Base-by-base conservation (phyloP, 306 rosid species). In the Dalbergia cultrata region DNA sequence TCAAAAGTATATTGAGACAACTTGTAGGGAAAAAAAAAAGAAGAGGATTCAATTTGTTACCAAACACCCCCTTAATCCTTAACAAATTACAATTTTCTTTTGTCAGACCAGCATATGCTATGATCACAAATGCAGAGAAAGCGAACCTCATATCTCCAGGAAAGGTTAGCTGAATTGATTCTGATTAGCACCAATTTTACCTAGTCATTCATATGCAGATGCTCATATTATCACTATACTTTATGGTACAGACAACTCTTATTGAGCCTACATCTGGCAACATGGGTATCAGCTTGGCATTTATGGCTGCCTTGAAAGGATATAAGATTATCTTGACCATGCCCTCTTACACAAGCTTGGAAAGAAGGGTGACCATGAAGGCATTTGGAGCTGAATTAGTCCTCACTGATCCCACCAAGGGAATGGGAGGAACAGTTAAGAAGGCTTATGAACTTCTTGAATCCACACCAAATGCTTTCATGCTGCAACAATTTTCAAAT, bases 221-320 rank as follows among this genome's bases (percentile, higher is more conserved):
- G 21, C 72, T 72, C 1, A 62, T 17, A 68, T 37, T 61, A 26
- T 26, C 2, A 0, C 92, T 52, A 83, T 37, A 16, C 26, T 59
- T 81, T 70, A 17, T 83, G 76, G 61, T 66, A 71, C 70, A 94
- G 96, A 92, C 98, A 72, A 87, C 76, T 69, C 68, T 94, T 73
- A 89, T 94, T 54, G 98, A 94, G 67, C 97, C 98, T 9, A 94
- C 98, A 4, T 94, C 98, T 3, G 98, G 98, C 34, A 94, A 94
- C 39, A 94, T 94, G 98, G 98, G 98, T 8, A 94, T 94, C 63
- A 35, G 86, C 67, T 45, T 83, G 86, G 86, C 86, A 3, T 94
- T 92, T 78, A 89, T 94, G 70, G 96, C 96, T 5, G 92, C 98
- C 37, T 19, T 94, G 90, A 94, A 83, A 70, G 97, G 97, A 66